Base-by-base conservation (phyloP, 768 basidiomycete species). In the Albatrellus ellisii region DNA sequence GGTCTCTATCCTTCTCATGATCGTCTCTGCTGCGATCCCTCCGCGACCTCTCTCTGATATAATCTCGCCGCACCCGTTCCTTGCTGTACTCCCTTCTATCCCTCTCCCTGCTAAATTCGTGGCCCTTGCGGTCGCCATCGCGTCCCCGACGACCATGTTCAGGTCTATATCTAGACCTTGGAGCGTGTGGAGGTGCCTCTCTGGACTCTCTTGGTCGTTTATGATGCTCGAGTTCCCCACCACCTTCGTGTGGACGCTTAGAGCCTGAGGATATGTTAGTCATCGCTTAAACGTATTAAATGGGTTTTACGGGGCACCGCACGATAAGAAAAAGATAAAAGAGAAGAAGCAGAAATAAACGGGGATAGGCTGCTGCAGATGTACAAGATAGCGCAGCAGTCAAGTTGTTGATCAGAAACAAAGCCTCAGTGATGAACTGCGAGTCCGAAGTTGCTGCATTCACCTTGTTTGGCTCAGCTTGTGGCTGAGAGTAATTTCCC, bases 251-350 rank as follows among this genome's bases (percentile, higher is more conserved):
- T 49, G 77, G 63, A 61, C 83, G 80, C 78, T 86, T 86, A 60
- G 70, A 67, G 69, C 83, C 83, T 85, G 83, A 70, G 68, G 77
- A 67, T 58, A 75, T 62, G 73, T 87, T 82, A 85, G 83, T 76
- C 80, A 85, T 71, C 48, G 54, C 57, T 52, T 50, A 34, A 25
- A 42, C 46, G 48, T 45, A 53, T 69, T 62, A 71, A n/a, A n/a
- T n/a, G 51, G 70, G 70, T 68, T 69, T 79, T 79, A 79, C 77
- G 67, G 71, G 67, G 72, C 72, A 79, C 79, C 80, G 78, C 80
- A 83, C 79, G 80, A 81, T 79, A 61, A 64, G 66, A 66, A 61
- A 53, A 53, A 55, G 48, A 53, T 32, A 44, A 44, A 32, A 31
- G 33, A 35, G 11, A 34, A 36, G 26, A 22, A 36, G 25, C 35